Percentiles rank a stretch among this genome's conserved stretches.
Conservation (phyloP, 2,329 filamentous ascomycete genomes). For the Curvularia verruculosa region DNA sequence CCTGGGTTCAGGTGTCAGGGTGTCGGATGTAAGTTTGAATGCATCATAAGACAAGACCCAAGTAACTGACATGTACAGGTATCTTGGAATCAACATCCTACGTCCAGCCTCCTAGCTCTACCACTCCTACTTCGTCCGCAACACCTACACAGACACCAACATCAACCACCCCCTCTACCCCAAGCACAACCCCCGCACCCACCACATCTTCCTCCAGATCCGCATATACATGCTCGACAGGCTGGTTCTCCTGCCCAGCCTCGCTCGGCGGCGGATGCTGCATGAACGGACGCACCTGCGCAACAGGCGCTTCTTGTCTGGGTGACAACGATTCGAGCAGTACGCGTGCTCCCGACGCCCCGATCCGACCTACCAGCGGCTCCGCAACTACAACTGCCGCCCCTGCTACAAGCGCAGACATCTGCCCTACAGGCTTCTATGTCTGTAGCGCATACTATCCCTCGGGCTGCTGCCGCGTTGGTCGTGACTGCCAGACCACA, state of each 20-base stretch:
- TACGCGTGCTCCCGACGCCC: conserved; percentile 48
- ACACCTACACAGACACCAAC: conserved; percentile 35
- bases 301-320: conserved; percentile 48
- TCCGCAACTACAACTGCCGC: conserved; percentile 42
- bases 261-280: conserved; percentile 59
- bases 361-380: conserved; percentile 52
- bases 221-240: conserved; percentile 50
- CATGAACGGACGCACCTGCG: conserved; percentile 53
- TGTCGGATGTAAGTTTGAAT: conserved; percentile 66
- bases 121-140: conserved; percentile 47
- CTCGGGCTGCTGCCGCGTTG: conserved; percentile 87
- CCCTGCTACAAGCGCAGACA: conserved; percentile 71
- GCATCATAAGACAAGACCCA: no score
- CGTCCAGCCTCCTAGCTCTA: conserved; percentile 34
- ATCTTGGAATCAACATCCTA: conserved; percentile 37
- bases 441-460: conserved; percentile 81
- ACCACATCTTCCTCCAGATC: conserved; percentile 19
- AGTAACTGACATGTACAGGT: conserved; percentile 25
- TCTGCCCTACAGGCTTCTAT: conserved; percentile 90
- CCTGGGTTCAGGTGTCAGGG: conserved; percentile 72
- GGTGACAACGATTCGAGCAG: conserved; percentile 38
- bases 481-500: conserved; percentile 80
- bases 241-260: conserved; percentile 54
- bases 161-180: conserved; percentile 37
- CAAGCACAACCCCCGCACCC: conserved; percentile 12